phyloP scores from a whole-genome alignment of 352 stramenopile genomes.

The Plasmopara viticola region DNA sequence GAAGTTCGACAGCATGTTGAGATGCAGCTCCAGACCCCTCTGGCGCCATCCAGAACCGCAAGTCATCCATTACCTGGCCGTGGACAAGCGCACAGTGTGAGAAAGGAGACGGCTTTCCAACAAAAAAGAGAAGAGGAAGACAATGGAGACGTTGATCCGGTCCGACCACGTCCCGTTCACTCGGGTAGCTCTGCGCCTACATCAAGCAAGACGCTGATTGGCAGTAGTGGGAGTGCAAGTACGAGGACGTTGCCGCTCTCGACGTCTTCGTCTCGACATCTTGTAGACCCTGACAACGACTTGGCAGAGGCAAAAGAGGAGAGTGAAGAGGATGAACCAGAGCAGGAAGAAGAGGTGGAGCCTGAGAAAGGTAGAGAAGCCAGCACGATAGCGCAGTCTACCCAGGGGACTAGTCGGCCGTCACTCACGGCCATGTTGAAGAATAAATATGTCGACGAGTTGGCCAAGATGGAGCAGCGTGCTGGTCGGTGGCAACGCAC shows the following conservation, averaged over 20 bases:
- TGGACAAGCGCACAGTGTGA: constrained; percentile 26
- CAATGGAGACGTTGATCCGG: constrained; percentile 24
- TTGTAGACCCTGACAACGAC: constrained; percentile 1
- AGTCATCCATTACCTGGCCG: constrained; percentile 17
- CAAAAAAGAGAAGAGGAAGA: constrained; percentile 14
- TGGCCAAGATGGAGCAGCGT: constrained; percentile 40
- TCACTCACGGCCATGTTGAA: constrained; percentile 59
- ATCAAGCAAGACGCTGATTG: constrained; percentile 30
- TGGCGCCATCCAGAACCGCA: constrained; percentile 15
- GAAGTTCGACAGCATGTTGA: constrained; percentile 16
- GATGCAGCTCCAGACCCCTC: constrained; percentile 8
- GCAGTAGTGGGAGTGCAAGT: constrained; percentile 4
- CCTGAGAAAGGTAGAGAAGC: neutral
- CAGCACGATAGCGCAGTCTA: constrained; percentile 9
- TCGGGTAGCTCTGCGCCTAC: constrained; percentile 32
- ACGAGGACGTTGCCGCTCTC: neutral
- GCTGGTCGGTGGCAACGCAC: constrained; percentile 30
- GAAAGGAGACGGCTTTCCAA: constrained; percentile 15
- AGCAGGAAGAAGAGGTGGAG: constrained; percentile 1
- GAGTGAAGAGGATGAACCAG: constrained; percentile 16
- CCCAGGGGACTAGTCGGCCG: constrained; percentile 13
- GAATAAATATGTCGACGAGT: constrained; percentile 48
- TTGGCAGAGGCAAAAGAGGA: constrained; percentile 2
- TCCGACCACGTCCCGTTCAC: constrained; percentile 23
- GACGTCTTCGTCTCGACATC: constrained; percentile 2